These are phyloP conservation scores for Biscogniauxia marginata DNA, from an alignment of 2,329 filamentous ascomycete species.

Conservation along the genomic window DNA sequence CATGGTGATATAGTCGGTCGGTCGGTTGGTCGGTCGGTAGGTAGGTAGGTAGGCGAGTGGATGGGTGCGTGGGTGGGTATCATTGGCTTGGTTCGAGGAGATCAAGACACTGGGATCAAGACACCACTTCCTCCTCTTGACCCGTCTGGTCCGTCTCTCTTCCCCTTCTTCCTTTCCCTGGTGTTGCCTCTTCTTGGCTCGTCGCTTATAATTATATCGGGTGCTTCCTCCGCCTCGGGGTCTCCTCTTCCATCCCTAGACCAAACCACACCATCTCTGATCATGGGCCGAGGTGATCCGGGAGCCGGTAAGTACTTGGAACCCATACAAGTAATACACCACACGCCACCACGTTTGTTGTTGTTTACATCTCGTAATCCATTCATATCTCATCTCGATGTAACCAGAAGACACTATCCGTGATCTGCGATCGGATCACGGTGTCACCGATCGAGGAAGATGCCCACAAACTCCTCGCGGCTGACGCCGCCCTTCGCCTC, in stretches of 20 bases:
- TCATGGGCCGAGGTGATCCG: neutral
- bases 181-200: conserved; percentile 16
- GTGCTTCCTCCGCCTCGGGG: neutral
- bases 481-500: conserved; percentile 82
- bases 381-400: neutral
- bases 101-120: neutral
- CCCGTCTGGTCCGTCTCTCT: conserved; percentile 12
- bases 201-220: conserved; percentile 13
- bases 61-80: neutral
- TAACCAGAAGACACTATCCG: neutral
- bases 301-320: neutral
- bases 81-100: neutral
- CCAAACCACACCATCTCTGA: neutral
- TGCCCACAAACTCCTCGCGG: conserved; percentile 67
- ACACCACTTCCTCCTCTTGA: neutral
- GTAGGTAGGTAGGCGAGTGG: neutral
- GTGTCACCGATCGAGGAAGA: conserved; percentile 39
- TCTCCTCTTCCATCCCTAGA: neutral
- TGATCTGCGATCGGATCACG: neutral
- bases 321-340: too few relatives aligned
- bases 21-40: neutral
- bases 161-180: conserved; percentile 9
- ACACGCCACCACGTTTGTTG: neutral
- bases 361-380: neutral
- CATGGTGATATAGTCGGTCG: neutral